Base-by-base conservation (phyloP, 768 basidiomycete genomes). In the Mycena floridula region DNA sequence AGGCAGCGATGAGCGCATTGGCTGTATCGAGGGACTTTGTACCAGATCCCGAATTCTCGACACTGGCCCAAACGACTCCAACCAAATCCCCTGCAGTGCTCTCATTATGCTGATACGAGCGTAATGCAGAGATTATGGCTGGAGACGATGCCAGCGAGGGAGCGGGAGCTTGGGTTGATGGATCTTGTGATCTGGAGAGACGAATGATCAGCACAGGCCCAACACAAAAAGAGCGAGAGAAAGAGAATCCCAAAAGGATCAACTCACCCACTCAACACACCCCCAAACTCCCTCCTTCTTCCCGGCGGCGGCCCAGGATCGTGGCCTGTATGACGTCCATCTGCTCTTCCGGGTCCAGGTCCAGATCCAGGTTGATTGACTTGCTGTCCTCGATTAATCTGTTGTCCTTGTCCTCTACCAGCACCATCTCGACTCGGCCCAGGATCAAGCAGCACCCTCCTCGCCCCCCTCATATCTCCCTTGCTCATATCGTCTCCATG, bases 1-100 rank as follows among this genome's bases (percentile, higher is more conserved):
- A n/a, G n/a, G n/a, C n/a, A n/a, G n/a, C n/a, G n/a, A n/a, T n/a
- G n/a, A n/a, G n/a, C n/a, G n/a, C n/a, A n/a, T n/a, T n/a, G n/a
- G n/a, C n/a, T n/a, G n/a, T n/a, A n/a, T n/a, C n/a, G n/a, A n/a
- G n/a, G n/a, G n/a, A n/a, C n/a, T n/a, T n/a, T n/a, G n/a, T n/a
- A n/a, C n/a, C n/a, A n/a, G n/a, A n/a, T n/a, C n/a, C n/a, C n/a
- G n/a, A n/a, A n/a, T n/a, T n/a, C n/a, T n/a, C n/a, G n/a, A n/a
- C n/a, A n/a, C n/a, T n/a, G n/a, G n/a, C n/a, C n/a, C n/a, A n/a
- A n/a, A n/a, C n/a, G n/a, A n/a, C n/a, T n/a, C n/a, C n/a, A 41
- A 97, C 83, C 50, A 97, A 71, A 61, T 95, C 95, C 3, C 81
- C 73, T 2, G 92, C 87, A 30, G 76, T 79, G 7, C 81, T 78